Percentiles rank a stretch among this genome's conserved stretches.
Conservation (phyloP, 768 basidiomycete species). For the Guyanaporus albipodus region DNA sequence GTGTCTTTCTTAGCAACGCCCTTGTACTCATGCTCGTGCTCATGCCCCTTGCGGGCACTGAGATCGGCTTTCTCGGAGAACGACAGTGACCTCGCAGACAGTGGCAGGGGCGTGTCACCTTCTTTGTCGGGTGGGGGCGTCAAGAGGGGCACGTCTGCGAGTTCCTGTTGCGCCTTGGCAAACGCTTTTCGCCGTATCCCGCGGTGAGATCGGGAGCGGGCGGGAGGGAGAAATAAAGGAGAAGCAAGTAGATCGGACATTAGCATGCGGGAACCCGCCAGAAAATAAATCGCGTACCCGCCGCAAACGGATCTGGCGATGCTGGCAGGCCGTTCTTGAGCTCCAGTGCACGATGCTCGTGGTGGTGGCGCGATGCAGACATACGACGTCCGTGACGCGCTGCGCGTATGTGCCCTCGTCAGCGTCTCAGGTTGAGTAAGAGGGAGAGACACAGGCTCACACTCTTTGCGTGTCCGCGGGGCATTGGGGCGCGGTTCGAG, state of each 20-base stretch:
- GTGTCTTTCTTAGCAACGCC: too few relatives aligned
- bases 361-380: constrained; percentile 13
- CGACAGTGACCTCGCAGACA: too few relatives aligned
- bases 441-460: constrained; percentile 4
- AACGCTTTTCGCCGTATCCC: constrained; percentile 27
- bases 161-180: constrained; percentile 12
- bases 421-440: not conserved
- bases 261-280: not conserved
- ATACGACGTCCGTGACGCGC: constrained; percentile 2
- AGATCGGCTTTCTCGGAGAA: too few relatives aligned
- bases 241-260: not conserved
- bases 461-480: constrained; percentile 16
- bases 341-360: constrained; percentile 3
- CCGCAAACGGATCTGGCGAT: constrained; percentile 21
- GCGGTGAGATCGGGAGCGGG: too few relatives aligned
- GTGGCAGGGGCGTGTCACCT: too few relatives aligned
- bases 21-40: too few relatives aligned
- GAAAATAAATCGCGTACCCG: constrained; percentile 10
- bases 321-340: not conserved
- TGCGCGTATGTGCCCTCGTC: constrained; percentile 6
- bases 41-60: too few relatives aligned
- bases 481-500: too few relatives aligned
- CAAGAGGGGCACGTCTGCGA: not conserved
- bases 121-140: not conserved
- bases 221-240: not conserved